Evolutionary conservation across 2,329 filamentous ascomycete species (phyloP), one percentile per base, ranked within the genome.

Genomic region (Penicillium polonicum): DNA sequence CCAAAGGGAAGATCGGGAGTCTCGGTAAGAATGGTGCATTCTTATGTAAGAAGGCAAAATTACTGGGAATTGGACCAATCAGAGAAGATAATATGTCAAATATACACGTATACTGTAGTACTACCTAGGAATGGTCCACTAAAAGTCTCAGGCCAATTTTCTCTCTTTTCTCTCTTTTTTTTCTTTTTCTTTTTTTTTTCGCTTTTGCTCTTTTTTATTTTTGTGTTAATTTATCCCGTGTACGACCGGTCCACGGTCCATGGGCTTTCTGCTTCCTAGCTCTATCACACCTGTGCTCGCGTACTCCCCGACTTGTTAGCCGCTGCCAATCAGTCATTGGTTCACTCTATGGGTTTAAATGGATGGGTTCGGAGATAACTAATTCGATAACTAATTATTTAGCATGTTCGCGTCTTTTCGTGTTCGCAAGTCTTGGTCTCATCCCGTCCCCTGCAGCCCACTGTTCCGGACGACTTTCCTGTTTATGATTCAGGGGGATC

Each of bases 231-330:
- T 57, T 53, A 41, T 57, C 55, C 55, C 55, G 49, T 58, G 55
- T 58, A 54, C 55, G 43, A 57, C 55, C 48, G 48, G 49, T 31
- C 55, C 50, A 57, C 27, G 49, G 48, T 51, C 38, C 53, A 53
- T 63, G 52, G 59, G 6, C n/a, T 27, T 21, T 41, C 39, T 42
- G 39, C 39, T 33, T 53, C 5, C 36, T n/a, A 42, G 42, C 43
- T 41, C 36, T 55, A 51, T 55, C 35, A 49, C 44, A 55, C 36
- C 27, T 35, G 39, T 56, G 45, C 48, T 55, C 39, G 33, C 52
- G 59, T 64, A 65, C 63, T 35, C 63, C 63, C 61, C 61, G 57
- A 60, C 42, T 36, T 52, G 39, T 65, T 61, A 61, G 62, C 57
- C 60, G 59, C 52, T 53, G 21, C 21, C 33, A 38, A 25, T 27